A percentile compares a stretch with the other conserved stretches of the same genome.
phyloP scores from a whole-genome alignment of 306 rosid species.

The Rosa chinensis region DNA sequence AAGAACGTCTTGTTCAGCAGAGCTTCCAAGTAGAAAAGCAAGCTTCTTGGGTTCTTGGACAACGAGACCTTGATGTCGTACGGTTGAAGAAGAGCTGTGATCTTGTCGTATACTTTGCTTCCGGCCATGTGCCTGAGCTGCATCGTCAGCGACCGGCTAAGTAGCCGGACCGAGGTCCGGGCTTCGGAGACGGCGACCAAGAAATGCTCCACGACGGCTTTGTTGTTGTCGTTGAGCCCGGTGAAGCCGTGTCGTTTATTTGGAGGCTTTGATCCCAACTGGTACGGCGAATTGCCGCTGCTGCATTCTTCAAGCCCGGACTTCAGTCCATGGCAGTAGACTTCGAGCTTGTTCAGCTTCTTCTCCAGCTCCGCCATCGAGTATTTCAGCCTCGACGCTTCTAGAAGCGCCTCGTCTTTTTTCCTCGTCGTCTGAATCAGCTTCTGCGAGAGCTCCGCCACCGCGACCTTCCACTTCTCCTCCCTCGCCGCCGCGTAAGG shows the following conservation, averaged over 20 bases:
- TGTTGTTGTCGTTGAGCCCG: conserved; percentile 18
- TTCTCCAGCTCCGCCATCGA: conserved; percentile 86
- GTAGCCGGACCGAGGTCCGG: conserved; percentile 50
- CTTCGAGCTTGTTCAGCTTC: conserved; percentile 83
- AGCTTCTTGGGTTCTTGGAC: conserved; percentile 60
- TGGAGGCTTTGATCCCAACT: conserved; percentile 11
- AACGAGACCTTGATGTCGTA: conserved; percentile 59
- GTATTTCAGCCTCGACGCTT: conserved; percentile 73
- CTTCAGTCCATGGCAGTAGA: conserved; percentile 72
- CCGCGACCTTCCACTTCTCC: conserved; percentile 85
- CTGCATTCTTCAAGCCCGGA: conserved; percentile 77
- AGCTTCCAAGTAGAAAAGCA: conserved; percentile 68
- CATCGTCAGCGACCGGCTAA: conserved; percentile 71
- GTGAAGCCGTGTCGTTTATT: neutral
- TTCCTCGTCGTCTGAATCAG: conserved; percentile 71
- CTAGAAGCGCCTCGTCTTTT: conserved; percentile 71
- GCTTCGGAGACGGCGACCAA: conserved; percentile 69
- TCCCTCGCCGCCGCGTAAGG: conserved; percentile 43
- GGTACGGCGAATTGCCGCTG: conserved; percentile 22
- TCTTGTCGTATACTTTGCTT: conserved; percentile 59
- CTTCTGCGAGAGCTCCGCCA: conserved; percentile 82
- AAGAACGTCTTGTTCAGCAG: conserved; percentile 64
- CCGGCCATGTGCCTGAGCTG: conserved; percentile 81
- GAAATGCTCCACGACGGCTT: conserved; percentile 51
- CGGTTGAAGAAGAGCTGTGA: conserved; percentile 65